A percentile compares a stretch with the other conserved stretches of the same genome.
Conservation (phyloP, 192 early-diverging fungal species). For the Coemansia sp. region DNA sequence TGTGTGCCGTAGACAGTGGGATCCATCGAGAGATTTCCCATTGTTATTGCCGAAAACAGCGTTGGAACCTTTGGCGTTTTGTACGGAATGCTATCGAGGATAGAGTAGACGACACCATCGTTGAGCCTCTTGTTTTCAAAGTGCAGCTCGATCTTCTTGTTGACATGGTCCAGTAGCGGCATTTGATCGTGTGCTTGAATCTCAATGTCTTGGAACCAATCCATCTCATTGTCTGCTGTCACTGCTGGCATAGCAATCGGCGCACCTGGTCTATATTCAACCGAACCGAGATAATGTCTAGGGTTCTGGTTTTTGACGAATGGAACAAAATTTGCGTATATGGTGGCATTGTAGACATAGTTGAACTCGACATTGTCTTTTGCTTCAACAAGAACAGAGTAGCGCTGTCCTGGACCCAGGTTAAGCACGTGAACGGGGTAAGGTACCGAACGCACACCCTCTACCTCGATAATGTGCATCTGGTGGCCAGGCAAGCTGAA, state of each 20-base stretch:
- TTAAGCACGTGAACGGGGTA: neutral
- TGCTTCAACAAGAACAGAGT: conserved; percentile 25
- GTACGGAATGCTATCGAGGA: conserved; percentile 4
- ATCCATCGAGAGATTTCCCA: conserved; percentile 14
- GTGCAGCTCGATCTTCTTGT: neutral
- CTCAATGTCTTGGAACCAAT: conserved; percentile 3
- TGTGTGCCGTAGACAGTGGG: conserved; percentile 13
- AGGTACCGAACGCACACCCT: conserved; percentile 4
- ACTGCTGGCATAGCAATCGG: neutral
- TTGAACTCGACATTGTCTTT: conserved; percentile 12
- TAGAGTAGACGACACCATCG: neutral
- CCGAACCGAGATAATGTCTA: neutral
- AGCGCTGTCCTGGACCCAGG: conserved; percentile 20
- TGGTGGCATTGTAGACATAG: conserved; percentile 16
- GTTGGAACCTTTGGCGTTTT: conserved; percentile 13
- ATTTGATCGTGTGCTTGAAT: conserved; percentile 4
- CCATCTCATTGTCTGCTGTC: neutral
- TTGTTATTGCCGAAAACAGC: conserved; percentile 15
- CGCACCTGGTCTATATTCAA: conserved; percentile 12
- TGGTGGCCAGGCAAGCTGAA: conserved; percentile 18
- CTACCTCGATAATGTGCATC: conserved; percentile 16
- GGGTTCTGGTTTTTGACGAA: conserved; percentile 1
- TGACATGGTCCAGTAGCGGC: conserved; percentile 6
- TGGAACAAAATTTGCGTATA: conserved; percentile 11
- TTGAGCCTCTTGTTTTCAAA: neutral